Evolutionary conservation across 1,139 yeast genomes (phyloP).

Genomic region (Blastobotrys malaysiensis): DNA sequence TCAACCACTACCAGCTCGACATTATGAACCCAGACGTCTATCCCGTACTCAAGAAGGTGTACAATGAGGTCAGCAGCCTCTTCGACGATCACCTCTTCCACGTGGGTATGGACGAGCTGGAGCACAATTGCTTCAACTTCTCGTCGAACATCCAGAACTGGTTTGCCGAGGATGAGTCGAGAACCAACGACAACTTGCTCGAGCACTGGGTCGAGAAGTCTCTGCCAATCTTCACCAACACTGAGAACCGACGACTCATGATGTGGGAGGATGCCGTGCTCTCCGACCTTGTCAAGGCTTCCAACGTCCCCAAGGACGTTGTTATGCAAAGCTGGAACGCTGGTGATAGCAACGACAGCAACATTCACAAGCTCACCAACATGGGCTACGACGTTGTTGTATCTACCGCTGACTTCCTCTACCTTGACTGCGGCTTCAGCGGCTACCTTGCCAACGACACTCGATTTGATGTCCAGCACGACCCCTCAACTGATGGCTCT

Average conservation of each 20-base stretch:
- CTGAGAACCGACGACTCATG: slow-evolving; percentile 31
- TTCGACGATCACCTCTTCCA: slow-evolving; percentile 42
- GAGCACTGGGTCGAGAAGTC: slow-evolving; percentile 41
- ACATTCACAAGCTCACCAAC: slow-evolving; percentile 34
- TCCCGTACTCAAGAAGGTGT: slow-evolving; percentile 37
- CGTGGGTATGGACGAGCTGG: slow-evolving; percentile 45
- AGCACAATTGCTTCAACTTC: slow-evolving; percentile 37
- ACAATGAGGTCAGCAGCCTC: slow-evolving; percentile 35
- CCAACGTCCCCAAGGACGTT: slow-evolving; percentile 30
- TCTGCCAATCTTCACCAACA: slow-evolving; percentile 35
- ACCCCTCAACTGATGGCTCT: slow-evolving; percentile 24
- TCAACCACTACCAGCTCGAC: slow-evolving; percentile 35
- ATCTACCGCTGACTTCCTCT: slow-evolving; percentile 38
- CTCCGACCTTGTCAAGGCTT: slow-evolving; percentile 22
- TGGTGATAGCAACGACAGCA: slow-evolving; percentile 6
- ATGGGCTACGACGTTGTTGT: slow-evolving; percentile 44
- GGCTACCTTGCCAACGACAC: slow-evolving; percentile 42
- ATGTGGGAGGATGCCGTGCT: slow-evolving; percentile 49
- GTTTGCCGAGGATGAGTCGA: slow-evolving; percentile 40
- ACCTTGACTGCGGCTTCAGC: slow-evolving; percentile 47
- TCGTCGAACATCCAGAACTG: slow-evolving; percentile 34
- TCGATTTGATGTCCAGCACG: slow-evolving; percentile 26
- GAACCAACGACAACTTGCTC: slow-evolving; percentile 35
- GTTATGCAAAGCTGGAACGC: slow-evolving; percentile 43
- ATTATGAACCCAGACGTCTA: slow-evolving; percentile 37